Evolutionary conservation across 2,329 filamentous ascomycete species (phyloP), one percentile per base, ranked within the genome.

Genomic region (Fusarium cicatricum): DNA sequence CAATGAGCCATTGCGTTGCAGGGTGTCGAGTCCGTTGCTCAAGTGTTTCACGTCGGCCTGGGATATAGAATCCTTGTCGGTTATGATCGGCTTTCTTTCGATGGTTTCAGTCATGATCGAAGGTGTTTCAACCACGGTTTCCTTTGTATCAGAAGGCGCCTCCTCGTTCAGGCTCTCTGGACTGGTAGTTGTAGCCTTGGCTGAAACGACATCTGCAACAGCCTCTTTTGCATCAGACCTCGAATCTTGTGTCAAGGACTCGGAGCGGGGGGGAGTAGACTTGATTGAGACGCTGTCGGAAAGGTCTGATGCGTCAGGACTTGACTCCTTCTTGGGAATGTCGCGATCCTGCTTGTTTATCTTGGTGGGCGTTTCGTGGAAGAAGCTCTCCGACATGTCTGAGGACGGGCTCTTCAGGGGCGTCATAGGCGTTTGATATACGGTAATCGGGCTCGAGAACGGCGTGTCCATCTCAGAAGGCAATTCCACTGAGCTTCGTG

Each of bases 1-100:
- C 7, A 60, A 11, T 8, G 60, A 53, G 17, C 40, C 55, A 4
- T 47, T 49, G n/a, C 59, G 48, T n/a, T 32, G 37, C 3, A 42
- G 31, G 8, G 5, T 14, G 17, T 26, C 29, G 5, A 42, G 31
- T 10, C 56, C 56, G 4, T 54, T 5, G 16, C 32, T 45, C 19
- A 19, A 21, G 19, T 26, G 33, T 7, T 47, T 29, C 8, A 9
- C 34, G 28, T 43, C 31, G n/a, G 21, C 11, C 11, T 51, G n/a
- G 23, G 28, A 19, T 16, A 31, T 4, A 19, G 9, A 10, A 10
- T 34, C 12, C 4, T 3, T 23, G 2, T 12, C 10, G 9, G 9
- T 11, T 4, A 15, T 16, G 3, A 8, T 15, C 4, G 9, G 14
- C 40, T 41, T 12, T 28, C 11, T 14, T 32, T 15, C 15, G 11